phyloP scores from a whole-genome alignment of 2,329 filamentous ascomycete genomes.

The Venturia oleaginea region DNA sequence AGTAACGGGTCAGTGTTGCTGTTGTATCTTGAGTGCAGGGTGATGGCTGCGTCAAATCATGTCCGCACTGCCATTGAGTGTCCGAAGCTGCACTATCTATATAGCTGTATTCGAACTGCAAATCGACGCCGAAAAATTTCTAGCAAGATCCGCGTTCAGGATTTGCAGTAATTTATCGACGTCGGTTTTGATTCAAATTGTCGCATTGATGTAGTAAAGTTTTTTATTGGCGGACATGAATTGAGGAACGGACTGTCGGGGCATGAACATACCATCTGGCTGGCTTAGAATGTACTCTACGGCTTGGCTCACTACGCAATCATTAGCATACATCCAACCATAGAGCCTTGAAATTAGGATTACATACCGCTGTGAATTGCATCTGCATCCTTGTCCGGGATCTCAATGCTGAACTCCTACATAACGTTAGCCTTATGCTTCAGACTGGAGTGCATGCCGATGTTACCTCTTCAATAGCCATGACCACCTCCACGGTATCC shows the following conservation, averaged over 20 bases:
- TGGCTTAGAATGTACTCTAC: constrained; percentile 89
- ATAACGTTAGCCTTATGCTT: constrained; percentile 18
- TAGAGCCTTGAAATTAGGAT: constrained; percentile 1
- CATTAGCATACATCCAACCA: constrained; percentile 23
- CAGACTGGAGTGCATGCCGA: constrained; percentile 41
- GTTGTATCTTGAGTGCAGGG: neutral
- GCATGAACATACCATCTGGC: constrained; percentile 68
- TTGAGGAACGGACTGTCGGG: neutral
- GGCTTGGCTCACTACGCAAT: constrained; percentile 70
- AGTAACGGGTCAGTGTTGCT: neutral
- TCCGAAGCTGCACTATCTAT: too few relatives aligned
- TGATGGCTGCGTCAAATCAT: neutral
- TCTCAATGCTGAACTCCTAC: constrained; percentile 84
- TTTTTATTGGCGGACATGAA: too few relatives aligned
- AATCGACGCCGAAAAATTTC: too few relatives aligned
- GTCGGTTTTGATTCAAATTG: too few relatives aligned
- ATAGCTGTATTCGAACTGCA: too few relatives aligned
- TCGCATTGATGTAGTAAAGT: too few relatives aligned
- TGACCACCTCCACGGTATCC: constrained; percentile 98
- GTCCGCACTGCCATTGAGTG: too few relatives aligned
- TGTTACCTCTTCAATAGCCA: constrained; percentile 95
- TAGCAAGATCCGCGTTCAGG: too few relatives aligned
- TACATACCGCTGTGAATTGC: constrained; percentile 82
- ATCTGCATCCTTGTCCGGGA: constrained; percentile 94
- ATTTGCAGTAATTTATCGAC: too few relatives aligned